Conservation (phyloP, 441 rosid genomes). For the Gossypium lobatum region DNA sequence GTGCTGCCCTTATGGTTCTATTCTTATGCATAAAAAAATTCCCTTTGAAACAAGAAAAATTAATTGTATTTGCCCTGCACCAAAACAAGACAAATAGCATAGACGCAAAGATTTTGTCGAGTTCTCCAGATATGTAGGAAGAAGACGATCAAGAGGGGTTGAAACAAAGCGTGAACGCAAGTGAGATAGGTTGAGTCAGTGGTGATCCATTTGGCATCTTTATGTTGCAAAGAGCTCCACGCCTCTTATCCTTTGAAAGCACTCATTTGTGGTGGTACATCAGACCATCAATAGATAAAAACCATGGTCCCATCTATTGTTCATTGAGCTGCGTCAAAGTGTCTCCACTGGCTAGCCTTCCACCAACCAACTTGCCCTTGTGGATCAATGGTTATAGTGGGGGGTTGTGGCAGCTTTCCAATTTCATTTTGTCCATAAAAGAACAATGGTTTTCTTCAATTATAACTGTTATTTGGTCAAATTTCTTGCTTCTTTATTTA, state of each 20-base stretch:
- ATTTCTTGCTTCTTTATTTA: background rate
- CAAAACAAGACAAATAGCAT: background rate
- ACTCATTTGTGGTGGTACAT: background rate
- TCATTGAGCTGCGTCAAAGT: background rate
- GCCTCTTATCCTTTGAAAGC: background rate
- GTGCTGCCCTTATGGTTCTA: no score
- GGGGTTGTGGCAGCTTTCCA: constrained; percentile 1
- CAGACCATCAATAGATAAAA: background rate
- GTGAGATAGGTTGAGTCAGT: background rate
- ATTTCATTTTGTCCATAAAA: background rate
- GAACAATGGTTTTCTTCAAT: background rate
- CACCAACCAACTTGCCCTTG: background rate
- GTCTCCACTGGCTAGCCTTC: background rate
- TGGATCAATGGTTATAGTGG: background rate
- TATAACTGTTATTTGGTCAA: background rate
- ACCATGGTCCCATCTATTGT: background rate
- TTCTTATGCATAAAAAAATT: no score
- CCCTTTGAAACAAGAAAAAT: no score
- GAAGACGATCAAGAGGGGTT: background rate
- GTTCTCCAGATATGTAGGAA: background rate
- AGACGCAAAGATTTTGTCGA: background rate
- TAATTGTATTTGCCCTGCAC: background rate
- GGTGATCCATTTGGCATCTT: background rate
- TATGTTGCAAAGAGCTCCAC: background rate
- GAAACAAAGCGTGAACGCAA: background rate